Evolutionary conservation across 2,329 filamentous ascomycete species (phyloP).

Genomic region (Penicillium sp.): DNA sequence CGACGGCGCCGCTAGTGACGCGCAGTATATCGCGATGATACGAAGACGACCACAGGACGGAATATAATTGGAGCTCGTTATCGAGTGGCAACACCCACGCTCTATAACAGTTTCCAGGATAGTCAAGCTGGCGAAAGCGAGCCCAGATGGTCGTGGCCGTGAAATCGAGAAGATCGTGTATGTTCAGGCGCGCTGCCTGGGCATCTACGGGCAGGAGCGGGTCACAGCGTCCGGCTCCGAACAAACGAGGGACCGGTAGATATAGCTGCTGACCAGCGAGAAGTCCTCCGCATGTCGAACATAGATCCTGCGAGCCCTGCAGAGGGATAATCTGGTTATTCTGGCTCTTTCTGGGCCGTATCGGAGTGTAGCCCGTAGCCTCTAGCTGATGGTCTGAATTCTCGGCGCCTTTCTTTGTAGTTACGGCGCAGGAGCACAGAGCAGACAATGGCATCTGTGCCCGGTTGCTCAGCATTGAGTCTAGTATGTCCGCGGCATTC

Average conservation of each 20-base stretch:
- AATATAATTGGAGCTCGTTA: conserved; percentile 7
- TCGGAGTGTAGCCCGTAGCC: not conserved
- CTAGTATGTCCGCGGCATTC: not conserved
- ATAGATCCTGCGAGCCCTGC: not conserved
- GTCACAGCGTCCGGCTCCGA: conserved; percentile 1
- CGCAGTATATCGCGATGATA: conserved; percentile 19
- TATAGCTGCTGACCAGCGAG: not conserved
- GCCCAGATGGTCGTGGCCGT: conserved; percentile 6
- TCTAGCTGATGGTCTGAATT: not conserved
- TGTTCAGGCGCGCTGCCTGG: not conserved
- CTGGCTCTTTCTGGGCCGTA: not conserved
- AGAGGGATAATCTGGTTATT: too few species aligned
- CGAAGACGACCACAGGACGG: conserved; percentile 10
- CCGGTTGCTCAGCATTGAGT: not conserved
- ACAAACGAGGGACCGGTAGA: not conserved
- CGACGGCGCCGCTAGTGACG: conserved; percentile 4
- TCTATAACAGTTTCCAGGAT: conserved; percentile 3
- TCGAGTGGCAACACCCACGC: conserved; percentile 4
- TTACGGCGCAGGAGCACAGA: not conserved
- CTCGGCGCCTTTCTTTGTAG: not conserved
- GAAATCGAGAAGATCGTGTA: conserved; percentile 11
- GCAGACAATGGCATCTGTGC: not conserved
- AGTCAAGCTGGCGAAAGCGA: conserved; percentile 1
- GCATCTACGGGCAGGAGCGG: conserved; percentile 9
- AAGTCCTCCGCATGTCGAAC: conserved; percentile 5